Evolutionary conservation across 345 rosid genomes (phyloP).

Genomic region (Citrus sinensis): DNA sequence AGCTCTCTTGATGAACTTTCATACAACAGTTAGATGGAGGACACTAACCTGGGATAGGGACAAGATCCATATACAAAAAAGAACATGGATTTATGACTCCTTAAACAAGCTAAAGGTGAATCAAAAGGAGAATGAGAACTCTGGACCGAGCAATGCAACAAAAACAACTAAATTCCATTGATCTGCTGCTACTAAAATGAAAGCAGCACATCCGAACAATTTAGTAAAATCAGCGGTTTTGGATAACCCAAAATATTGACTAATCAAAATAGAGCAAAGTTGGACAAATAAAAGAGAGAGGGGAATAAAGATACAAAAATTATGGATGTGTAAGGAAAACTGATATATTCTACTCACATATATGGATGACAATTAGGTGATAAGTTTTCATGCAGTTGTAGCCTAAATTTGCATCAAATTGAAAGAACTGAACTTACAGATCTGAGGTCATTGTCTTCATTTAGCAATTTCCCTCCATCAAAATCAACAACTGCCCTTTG

Average conservation of each 20-base stretch:
- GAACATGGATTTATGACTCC: not conserved
- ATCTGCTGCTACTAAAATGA: not conserved
- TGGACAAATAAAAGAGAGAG: not conserved
- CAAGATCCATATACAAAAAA: not conserved
- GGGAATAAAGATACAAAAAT: not conserved
- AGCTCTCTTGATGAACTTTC: not conserved
- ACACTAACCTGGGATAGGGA: not conserved
- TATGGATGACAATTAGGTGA: not conserved
- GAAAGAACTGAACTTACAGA: constrained; percentile 57
- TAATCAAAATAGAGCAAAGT: not conserved
- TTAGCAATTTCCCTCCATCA: constrained; percentile 84
- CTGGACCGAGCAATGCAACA: not conserved
- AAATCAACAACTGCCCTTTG: constrained; percentile 75
- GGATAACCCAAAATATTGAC: not conserved
- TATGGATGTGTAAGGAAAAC: not conserved
- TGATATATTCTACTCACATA: not conserved
- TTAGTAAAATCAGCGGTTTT: not conserved
- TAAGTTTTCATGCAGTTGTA: not conserved
- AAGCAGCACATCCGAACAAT: not conserved
- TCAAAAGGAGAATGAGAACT: not conserved
- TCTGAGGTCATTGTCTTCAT: constrained; percentile 93
- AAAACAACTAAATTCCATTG: not conserved
- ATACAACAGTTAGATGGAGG: not conserved
- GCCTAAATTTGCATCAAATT: constrained; percentile 7
- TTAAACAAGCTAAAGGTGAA: not conserved